phyloP scores from a whole-genome alignment of 2,329 filamentous ascomycete genomes.

The Sclerotinia minor region DNA sequence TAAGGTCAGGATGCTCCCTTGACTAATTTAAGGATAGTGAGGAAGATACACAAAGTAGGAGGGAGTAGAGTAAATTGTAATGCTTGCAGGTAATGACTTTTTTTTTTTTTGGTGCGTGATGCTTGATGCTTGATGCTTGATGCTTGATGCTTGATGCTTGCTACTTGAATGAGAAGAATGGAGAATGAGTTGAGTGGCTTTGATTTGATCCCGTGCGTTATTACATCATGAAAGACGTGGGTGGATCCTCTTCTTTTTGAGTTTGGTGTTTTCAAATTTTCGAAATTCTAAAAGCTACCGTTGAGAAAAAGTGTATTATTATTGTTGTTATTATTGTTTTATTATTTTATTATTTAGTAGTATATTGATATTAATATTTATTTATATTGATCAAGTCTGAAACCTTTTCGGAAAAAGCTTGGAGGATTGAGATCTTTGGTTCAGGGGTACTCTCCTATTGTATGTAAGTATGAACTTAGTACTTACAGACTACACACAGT shows the following conservation, averaged over 20 bases:
- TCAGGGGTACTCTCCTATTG: constrained; percentile 14
- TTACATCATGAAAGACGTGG: constrained; percentile 19
- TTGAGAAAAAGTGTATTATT: neutral
- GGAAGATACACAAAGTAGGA: neutral
- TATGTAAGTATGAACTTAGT: too few species aligned
- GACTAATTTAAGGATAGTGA: neutral
- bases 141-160: constrained; percentile 14
- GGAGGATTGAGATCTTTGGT: constrained; percentile 3
- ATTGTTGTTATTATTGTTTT: neutral
- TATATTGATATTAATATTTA: too few species aligned
- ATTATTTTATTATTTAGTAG: too few species aligned
- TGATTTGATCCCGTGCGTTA: constrained; percentile 14
- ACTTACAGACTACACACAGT: too few species aligned
- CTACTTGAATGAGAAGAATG: too few species aligned
- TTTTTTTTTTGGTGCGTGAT: too few species aligned
- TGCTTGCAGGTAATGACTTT: neutral
- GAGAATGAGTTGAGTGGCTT: neutral
- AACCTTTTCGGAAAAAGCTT: neutral
- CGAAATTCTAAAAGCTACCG: neutral
- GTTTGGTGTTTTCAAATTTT: constrained; percentile 5
- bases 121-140: too few species aligned
- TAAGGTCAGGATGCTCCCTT: neutral
- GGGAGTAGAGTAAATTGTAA: neutral
- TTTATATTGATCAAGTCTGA: neutral
- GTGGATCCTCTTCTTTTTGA: constrained; percentile 1